Conservation (phyloP, 1,284 basidiomycete genomes). For the Trichosporon inkin region DNA sequence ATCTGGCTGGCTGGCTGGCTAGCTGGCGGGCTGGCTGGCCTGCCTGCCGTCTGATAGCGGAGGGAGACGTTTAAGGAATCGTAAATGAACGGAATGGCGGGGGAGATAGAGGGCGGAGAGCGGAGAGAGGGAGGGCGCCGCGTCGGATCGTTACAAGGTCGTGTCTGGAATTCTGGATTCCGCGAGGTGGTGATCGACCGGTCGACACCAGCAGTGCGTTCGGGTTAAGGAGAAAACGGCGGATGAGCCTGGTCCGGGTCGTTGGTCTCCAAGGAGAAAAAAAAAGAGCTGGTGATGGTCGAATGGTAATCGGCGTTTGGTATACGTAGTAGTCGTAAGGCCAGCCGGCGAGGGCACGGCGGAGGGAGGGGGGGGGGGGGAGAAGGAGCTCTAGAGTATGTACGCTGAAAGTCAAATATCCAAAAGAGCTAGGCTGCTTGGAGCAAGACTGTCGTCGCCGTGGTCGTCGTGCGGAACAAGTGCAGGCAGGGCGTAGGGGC, state of each 20-base stretch:
- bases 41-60: not conserved
- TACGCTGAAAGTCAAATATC: too few relatives aligned
- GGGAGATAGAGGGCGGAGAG: not conserved
- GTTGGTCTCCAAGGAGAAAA: slow-evolving; percentile 1
- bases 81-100: not conserved
- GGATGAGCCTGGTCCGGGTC: not conserved
- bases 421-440: too few relatives aligned
- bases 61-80: not conserved
- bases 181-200: not conserved
- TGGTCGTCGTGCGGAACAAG: too few relatives aligned
- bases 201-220: not conserved
- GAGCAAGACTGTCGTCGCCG: too few relatives aligned
- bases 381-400: too few relatives aligned
- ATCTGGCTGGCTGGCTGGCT: not conserved
- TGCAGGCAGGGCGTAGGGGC: too few relatives aligned
- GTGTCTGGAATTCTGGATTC: slow-evolving; percentile 3
- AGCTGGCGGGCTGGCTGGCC: not conserved
- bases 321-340: slow-evolving; percentile 6
- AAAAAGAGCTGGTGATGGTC: not conserved
- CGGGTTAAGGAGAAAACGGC: not conserved
- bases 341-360: not conserved
- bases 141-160: slow-evolving; percentile 5
- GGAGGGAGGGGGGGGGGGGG: not conserved
- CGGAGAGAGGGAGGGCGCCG: not conserved
- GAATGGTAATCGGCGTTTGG: slow-evolving; percentile 2